A percentile compares a stretch with the other conserved stretches of the same genome.
Conservation (phyloP, 495 filamentous ascomycete genomes). For the Trichoderma asperelloides region DNA sequence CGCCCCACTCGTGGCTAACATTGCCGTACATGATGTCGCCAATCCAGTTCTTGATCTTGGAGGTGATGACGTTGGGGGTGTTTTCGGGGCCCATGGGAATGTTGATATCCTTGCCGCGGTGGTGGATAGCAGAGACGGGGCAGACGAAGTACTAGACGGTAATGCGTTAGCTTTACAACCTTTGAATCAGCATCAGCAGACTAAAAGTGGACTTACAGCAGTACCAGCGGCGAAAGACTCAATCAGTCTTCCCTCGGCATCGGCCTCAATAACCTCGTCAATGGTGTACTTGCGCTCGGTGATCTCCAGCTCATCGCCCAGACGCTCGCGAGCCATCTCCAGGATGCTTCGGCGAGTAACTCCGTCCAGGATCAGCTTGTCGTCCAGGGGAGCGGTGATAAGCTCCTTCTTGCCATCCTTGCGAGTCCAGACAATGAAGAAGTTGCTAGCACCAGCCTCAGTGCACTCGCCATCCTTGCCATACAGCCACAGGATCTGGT, state of each 20-base stretch:
- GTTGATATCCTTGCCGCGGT: constrained; percentile 57
- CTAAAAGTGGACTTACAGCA: constrained; percentile 51
- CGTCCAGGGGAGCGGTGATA: constrained; percentile 72
- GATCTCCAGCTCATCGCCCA: constrained; percentile 56
- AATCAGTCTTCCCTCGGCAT: constrained; percentile 63
- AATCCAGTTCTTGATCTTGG: constrained; percentile 68
- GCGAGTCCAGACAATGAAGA: constrained; percentile 77
- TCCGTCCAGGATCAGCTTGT: constrained; percentile 75
- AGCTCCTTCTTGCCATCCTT: constrained; percentile 60
- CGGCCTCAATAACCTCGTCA: constrained; percentile 62
- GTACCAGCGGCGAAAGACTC: constrained; percentile 86
- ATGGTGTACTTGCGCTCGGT: constrained; percentile 78
- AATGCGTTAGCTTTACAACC: background rate
- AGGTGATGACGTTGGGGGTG: constrained; percentile 40
- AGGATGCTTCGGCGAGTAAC: constrained; percentile 72
- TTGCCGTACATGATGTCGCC: constrained; percentile 80
- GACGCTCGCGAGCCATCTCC: constrained; percentile 56
- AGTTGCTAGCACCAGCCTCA: constrained; percentile 87
- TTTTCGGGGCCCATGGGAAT: constrained; percentile 57
- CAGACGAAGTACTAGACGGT: constrained; percentile 64
- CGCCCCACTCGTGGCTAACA: constrained; percentile 69
- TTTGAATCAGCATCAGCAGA: background rate
- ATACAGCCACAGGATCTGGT: constrained; percentile 91
- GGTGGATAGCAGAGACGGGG: constrained; percentile 64
- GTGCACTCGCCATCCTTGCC: constrained; percentile 66